Percentiles rank a stretch among this genome's conserved stretches.
Conservation (phyloP, 805 yeast species). For the Brettanomyces anomalus region DNA sequence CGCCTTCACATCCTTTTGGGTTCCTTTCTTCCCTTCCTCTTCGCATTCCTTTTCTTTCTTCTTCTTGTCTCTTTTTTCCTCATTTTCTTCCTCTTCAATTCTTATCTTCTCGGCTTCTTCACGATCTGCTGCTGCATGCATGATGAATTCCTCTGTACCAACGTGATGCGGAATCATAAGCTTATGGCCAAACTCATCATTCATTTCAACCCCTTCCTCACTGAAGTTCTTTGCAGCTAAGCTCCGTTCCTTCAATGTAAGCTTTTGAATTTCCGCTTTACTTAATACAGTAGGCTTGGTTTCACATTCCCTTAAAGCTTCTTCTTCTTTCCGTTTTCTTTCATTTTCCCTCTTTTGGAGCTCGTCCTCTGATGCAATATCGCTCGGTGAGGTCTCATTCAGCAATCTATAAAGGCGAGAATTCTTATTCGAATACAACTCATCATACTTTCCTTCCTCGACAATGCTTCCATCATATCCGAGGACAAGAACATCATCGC, state of each 20-base stretch:
- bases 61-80: not conserved
- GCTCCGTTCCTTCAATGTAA: conserved; percentile 5
- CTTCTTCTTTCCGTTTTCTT: not conserved
- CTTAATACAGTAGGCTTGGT: conserved; percentile 3
- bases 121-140: conserved; percentile 13
- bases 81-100: not conserved
- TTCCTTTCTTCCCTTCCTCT: not conserved
- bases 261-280: conserved; percentile 3
- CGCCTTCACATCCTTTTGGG: not conserved
- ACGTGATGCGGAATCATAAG: conserved; percentile 17
- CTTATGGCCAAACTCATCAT: conserved; percentile 13
- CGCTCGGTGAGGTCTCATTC: conserved; percentile 16
- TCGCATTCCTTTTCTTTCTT: not conserved
- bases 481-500: conserved; percentile 74
- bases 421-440: conserved; percentile 35
- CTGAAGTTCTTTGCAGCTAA: conserved; percentile 7
- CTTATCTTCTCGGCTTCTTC: conserved; percentile 19
- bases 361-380: conserved; percentile 7
- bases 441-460: conserved; percentile 64
- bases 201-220: conserved; percentile 11
- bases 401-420: conserved; percentile 25
- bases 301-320: not conserved
- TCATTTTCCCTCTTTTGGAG: conserved; percentile 4
- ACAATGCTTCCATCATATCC: conserved; percentile 71
- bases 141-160: conserved; percentile 10